These are phyloP conservation scores for Erucastrum elatum DNA, from an alignment of 345 rosid genomes.

Conservation along the genomic window DNA sequence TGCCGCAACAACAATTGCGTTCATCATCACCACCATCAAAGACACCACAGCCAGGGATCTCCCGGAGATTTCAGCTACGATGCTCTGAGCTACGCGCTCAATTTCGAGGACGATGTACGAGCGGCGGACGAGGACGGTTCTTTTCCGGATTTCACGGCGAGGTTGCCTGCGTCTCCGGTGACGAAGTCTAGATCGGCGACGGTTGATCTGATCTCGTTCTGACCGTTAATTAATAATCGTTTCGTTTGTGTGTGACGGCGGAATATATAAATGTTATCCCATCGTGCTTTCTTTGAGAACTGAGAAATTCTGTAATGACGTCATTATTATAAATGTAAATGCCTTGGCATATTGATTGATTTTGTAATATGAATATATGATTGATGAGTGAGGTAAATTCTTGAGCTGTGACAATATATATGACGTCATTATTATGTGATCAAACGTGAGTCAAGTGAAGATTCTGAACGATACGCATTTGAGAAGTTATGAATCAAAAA, in stretches of 20 bases:
- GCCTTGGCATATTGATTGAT: slow-evolving; percentile 4
- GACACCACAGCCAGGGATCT: slow-evolving; percentile 30
- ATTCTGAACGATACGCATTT: background rate
- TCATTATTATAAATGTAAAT: slow-evolving; percentile 29
- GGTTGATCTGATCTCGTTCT: slow-evolving; percentile 36
- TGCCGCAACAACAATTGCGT: slow-evolving; percentile 28
- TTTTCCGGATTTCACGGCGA: slow-evolving; percentile 44
- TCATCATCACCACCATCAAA: slow-evolving; percentile 20
- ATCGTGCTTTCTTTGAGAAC: background rate
- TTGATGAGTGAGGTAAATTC: background rate
- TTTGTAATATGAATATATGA: too few relatives aligned
- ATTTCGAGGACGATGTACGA: slow-evolving; percentile 56
- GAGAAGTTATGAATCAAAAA: background rate
- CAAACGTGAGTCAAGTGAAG: background rate
- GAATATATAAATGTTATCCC: slow-evolving; percentile 14
- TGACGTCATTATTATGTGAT: background rate
- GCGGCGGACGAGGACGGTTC: slow-evolving; percentile 45
- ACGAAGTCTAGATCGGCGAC: slow-evolving; percentile 21
- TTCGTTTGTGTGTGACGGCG: slow-evolving; percentile 8
- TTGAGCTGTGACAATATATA: background rate
- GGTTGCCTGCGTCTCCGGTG: slow-evolving; percentile 58
- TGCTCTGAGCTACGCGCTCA: slow-evolving; percentile 62
- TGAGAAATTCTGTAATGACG: slow-evolving; percentile 25
- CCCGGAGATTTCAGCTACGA: slow-evolving; percentile 67
- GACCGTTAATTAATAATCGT: background rate